A percentile compares a stretch with the other conserved stretches of the same genome.
Evolutionary conservation across 139 green algal genomes (phyloP).

Genomic region (Ettlia oleoabundans): DNA sequence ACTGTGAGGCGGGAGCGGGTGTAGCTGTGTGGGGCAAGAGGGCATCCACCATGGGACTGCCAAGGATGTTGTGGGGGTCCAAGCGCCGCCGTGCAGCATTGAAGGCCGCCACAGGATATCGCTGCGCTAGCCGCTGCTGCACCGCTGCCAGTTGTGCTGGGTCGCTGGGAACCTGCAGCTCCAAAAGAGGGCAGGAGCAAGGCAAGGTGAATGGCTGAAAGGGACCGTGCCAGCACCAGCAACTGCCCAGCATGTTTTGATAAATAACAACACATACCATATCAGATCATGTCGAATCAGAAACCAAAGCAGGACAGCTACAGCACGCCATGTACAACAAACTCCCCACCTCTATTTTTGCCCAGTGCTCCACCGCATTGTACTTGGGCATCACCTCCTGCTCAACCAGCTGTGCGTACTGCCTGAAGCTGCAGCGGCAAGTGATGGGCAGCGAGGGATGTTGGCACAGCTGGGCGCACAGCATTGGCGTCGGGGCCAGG

Average conservation of each 20-base stretch:
- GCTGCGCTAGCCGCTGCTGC: constrained; percentile 45
- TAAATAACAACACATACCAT: no score
- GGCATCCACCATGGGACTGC: constrained; percentile 77
- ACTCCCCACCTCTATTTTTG: constrained; percentile 99
- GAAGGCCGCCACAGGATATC: constrained; percentile 68
- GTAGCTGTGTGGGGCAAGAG: constrained; percentile 54
- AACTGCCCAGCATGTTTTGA: no score
- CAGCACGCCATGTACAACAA: no score
- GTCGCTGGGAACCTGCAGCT: constrained; percentile 28
- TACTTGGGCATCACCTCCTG: constrained; percentile 79
- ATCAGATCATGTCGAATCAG: no score
- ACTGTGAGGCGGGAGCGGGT: background rate
- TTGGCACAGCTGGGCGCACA: no score
- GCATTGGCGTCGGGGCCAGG: no score
- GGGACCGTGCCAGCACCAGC: no score
- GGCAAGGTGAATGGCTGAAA: no score
- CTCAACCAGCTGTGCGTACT: constrained; percentile 77
- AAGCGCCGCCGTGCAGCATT: constrained; percentile 61
- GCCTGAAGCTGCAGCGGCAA: constrained; percentile 70
- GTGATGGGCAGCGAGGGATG: no score
- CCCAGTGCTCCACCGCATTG: constrained; percentile 91
- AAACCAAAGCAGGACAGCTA: no score
- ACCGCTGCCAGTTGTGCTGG: constrained; percentile 34
- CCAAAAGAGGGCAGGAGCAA: no score
- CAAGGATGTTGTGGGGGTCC: constrained; percentile 90